A percentile compares a stretch with the other conserved stretches of the same genome.
Conservation (phyloP, 1,139 yeast species). For the Ashbya aceris region DNA sequence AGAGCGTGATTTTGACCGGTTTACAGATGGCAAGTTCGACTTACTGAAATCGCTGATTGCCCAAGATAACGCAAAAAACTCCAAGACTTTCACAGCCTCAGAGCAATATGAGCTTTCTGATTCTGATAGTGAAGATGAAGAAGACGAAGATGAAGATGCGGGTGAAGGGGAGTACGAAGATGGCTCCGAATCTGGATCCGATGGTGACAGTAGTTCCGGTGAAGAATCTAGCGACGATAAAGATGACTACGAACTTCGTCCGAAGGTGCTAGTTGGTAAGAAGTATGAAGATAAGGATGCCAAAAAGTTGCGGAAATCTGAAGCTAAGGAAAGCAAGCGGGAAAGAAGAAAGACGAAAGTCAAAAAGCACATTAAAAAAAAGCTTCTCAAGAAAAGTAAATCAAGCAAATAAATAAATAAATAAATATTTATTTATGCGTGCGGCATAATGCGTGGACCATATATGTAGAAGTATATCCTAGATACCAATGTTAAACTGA, state of each 20-base stretch:
- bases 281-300: constrained; percentile 75
- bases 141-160: constrained; percentile 15
- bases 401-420: constrained; percentile 22
- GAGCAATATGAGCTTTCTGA: constrained; percentile 19
- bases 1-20: constrained; percentile 81
- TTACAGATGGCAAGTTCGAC: constrained; percentile 72
- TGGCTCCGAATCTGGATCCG: constrained; percentile 29
- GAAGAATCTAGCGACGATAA: constrained; percentile 30
- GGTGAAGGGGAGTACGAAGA: constrained; percentile 19
- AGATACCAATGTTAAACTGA: constrained; percentile 31
- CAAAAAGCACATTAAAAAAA: constrained; percentile 87
- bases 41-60: constrained; percentile 58
- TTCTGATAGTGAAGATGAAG: constrained; percentile 15
- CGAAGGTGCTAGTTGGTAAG: constrained; percentile 52
- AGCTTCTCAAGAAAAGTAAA: constrained; percentile 48
- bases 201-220: constrained; percentile 14
- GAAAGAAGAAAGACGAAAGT: constrained; percentile 85
- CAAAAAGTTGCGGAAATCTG: constrained; percentile 76
- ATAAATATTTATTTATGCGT: not conserved
- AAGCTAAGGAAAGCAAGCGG: constrained; percentile 71
- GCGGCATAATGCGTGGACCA: not conserved
- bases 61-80: constrained; percentile 26
- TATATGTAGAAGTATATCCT: not conserved
- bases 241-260: constrained; percentile 33
- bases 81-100: constrained; percentile 22